Evolutionary conservation across 768 basidiomycete genomes (phyloP).

Genomic region (Gelatoporia subvermispora): DNA sequence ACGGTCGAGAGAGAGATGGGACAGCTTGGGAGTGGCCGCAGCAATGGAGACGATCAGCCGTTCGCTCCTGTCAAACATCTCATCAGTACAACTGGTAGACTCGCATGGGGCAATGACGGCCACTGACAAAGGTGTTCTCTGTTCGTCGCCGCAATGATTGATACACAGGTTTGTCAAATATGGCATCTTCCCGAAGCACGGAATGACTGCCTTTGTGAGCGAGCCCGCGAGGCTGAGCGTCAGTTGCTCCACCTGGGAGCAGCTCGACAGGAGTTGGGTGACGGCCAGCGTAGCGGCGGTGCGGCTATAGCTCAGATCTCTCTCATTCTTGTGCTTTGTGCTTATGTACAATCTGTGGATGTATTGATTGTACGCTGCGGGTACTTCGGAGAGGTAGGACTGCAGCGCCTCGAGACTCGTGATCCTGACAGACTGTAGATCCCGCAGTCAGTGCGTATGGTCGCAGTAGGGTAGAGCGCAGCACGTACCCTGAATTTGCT

Average conservation of each 20-base stretch:
- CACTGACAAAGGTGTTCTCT: constrained; percentile 33
- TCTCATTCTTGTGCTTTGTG: constrained; percentile 29
- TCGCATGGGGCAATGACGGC: not conserved
- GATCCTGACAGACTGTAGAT: constrained; percentile 44
- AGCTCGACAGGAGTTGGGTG: constrained; percentile 44
- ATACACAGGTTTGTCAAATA: constrained; percentile 44
- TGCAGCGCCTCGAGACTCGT: constrained; percentile 39
- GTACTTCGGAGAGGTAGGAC: constrained; percentile 53
- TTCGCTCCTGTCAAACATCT: constrained; percentile 46
- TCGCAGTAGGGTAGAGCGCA: not conserved
- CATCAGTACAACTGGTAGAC: constrained; percentile 8
- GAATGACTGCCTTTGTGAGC: constrained; percentile 43
- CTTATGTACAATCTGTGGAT: constrained; percentile 44
- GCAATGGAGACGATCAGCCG: constrained; percentile 67
- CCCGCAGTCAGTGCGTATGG: constrained; percentile 1
- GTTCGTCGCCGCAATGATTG: constrained; percentile 37
- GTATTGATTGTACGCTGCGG: constrained; percentile 45
- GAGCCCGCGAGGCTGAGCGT: constrained; percentile 45
- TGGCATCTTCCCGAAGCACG: constrained; percentile 40
- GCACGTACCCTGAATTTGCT: constrained; percentile 50
- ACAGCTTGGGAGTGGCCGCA: constrained; percentile 48
- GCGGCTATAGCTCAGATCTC: no score
- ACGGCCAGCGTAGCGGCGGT: constrained; percentile 41
- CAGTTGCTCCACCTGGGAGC: constrained; percentile 44
- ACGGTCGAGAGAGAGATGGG: constrained; percentile 53